Base-by-base conservation (phyloP, 148 eudicot genomes). In the Limonium bicolor region DNA sequence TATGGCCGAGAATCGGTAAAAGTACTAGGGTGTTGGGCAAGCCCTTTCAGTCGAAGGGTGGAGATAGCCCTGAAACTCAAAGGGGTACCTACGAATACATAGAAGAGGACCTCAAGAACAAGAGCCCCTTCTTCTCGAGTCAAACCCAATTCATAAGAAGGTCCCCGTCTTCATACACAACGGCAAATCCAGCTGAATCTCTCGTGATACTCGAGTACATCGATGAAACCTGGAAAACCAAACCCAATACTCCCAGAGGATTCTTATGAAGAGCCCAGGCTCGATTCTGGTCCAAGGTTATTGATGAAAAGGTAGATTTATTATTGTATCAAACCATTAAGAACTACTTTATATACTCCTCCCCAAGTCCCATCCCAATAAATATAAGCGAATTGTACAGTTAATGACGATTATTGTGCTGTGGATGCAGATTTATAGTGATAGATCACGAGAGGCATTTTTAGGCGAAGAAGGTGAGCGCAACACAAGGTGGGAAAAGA, bases 211-310 rank as follows among this genome's bases (percentile, higher is more conserved):
- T 75, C 18, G 70, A 75, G 22, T 74, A 70, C 53, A 60, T 76
- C 29, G 77, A 71, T 37, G 71, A 71, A 23, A 44, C 50, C 1
- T 76, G 63, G 68, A 27, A 56, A 19, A 44, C 54, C 3, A 36
- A n/a, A 37, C 14, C 48, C 69, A 15, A 61, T 76, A 39, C 14
- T 71, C 59, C 71, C 82, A 18, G 3, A 34, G 2, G 64, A 71
- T 55, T 61, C 82, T 22, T 55, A 55, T 38, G 48, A 64, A 0
- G 62, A 37, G 66, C 82, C 31, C 10, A 20, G 41, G 69, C 71
- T 10, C 65, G 82, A 0, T 71, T 76, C 33, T 76, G 74, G 82
- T 63, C 66, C 20, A 67, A 56, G 23, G 70, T 69, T 27, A 36
- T 75, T 0, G 68, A 62, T 37, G 67, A 61, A 6, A 61, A 61